These are phyloP conservation scores for Backusella mclennaniae DNA, from an alignment of 192 early-diverging fungal genomes.

Conservation along the genomic window DNA sequence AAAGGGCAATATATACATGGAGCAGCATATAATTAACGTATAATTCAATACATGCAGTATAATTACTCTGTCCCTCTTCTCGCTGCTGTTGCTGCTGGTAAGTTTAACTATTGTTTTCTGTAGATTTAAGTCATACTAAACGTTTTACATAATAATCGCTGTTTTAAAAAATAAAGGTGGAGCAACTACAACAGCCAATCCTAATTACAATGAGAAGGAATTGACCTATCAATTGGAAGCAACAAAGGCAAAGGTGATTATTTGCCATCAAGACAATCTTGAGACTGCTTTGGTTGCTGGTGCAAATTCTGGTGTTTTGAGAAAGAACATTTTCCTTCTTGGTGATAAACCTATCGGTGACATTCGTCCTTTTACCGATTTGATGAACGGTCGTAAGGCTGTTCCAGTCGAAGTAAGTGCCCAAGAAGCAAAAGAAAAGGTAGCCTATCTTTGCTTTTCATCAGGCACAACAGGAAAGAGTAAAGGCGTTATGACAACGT, in stretches of 20 bases:
- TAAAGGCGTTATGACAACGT: conserved; percentile 40
- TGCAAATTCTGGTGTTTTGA: background rate
- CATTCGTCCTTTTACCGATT: conserved; percentile 22
- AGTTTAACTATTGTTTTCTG: conserved; percentile 18
- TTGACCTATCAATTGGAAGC: conserved; percentile 74
- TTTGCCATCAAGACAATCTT: conserved; percentile 42
- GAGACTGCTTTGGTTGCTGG: conserved; percentile 24
- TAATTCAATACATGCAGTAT: conserved; percentile 13
- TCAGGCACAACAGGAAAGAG: conserved; percentile 28
- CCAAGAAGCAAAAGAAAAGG: conserved; percentile 29
- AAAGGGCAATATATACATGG: background rate
- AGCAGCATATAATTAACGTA: background rate
- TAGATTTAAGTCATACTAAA: conserved; percentile 14
- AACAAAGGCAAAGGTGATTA: conserved; percentile 62
- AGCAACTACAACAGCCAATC: conserved; percentile 73
- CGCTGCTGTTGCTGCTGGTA: conserved; percentile 37
- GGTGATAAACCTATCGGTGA: conserved; percentile 17
- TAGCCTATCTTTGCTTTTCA: conserved; percentile 27
- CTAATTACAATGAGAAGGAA: conserved; percentile 77
- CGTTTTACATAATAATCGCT: background rate
- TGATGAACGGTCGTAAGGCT: conserved; percentile 12
- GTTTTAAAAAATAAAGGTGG: conserved; percentile 45
- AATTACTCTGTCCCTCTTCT: conserved; percentile 30
- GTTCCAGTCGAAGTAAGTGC: conserved; percentile 6
- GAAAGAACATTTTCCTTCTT: conserved; percentile 28